Conservation (phyloP, 345 rosid species). For the Moringa oleifera region DNA sequence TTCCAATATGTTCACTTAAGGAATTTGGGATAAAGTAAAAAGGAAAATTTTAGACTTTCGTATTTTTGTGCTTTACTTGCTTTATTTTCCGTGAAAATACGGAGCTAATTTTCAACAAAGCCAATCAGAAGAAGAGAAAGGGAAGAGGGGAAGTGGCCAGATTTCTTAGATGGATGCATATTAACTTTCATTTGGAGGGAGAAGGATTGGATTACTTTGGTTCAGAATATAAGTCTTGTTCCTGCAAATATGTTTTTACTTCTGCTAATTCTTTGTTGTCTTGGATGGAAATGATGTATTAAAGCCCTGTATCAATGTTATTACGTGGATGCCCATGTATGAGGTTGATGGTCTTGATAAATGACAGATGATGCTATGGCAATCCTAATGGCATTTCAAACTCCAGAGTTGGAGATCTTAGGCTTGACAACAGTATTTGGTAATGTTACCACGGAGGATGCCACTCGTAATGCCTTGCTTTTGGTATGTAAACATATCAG, state of each 20-base stretch:
- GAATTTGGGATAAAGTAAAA: not conserved
- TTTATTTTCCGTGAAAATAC: too few relatives aligned
- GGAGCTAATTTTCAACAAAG: too few relatives aligned
- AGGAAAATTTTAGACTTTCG: too few relatives aligned
- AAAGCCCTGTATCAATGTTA: not conserved
- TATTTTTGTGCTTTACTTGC: too few relatives aligned
- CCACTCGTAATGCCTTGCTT: slow-evolving; percentile 81
- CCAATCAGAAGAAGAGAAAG: too few relatives aligned
- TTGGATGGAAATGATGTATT: slow-evolving; percentile 2
- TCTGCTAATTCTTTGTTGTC: not conserved
- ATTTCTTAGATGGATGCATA: too few relatives aligned
- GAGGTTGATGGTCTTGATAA: not conserved
- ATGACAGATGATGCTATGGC: slow-evolving; percentile 88
- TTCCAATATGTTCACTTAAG: not conserved
- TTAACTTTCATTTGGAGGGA: too few relatives aligned
- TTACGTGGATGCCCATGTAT: not conserved
- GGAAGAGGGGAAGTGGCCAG: too few relatives aligned
- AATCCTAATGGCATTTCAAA: slow-evolving; percentile 89
- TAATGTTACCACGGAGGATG: slow-evolving; percentile 63
- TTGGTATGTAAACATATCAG: slow-evolving; percentile 43
- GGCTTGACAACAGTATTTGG: slow-evolving; percentile 92
- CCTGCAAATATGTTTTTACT: not conserved
- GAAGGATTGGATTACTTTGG: not conserved
- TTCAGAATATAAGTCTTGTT: not conserved
- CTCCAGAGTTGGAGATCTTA: slow-evolving; percentile 63